phyloP scores from a whole-genome alignment of 495 filamentous ascomycete genomes.

The Neurospora sp. region DNA sequence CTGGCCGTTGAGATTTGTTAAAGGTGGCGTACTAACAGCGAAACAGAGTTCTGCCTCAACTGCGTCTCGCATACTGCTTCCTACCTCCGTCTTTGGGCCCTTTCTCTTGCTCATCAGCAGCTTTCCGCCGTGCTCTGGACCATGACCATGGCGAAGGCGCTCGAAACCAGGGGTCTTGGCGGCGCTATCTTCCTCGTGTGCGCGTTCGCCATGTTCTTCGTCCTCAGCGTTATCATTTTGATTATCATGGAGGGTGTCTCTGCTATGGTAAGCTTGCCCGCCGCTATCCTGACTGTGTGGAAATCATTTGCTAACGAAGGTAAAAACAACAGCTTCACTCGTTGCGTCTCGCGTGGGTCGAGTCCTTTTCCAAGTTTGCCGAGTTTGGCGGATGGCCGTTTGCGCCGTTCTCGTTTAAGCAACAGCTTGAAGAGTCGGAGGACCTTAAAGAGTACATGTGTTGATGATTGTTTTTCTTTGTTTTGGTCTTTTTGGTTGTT shows the following conservation, averaged over 20 bases:
- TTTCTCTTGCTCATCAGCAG: conserved; percentile 96
- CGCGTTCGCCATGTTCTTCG: conserved; percentile 81
- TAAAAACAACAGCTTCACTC: conserved; percentile 56
- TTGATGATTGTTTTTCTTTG: conserved; percentile 8
- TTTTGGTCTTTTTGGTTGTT: not conserved
- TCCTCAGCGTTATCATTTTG: conserved; percentile 67
- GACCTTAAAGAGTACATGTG: conserved; percentile 37
- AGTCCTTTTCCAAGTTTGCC: conserved; percentile 99
- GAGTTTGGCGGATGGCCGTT: conserved; percentile 90
- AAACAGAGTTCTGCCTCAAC: conserved; percentile 90
- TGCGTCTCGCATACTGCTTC: conserved; percentile 98
- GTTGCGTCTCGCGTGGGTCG: conserved; percentile 94
- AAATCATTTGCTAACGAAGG: not conserved
- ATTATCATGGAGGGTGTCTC: conserved; percentile 46
- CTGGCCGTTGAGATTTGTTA: no score
- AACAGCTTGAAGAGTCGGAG: conserved; percentile 76
- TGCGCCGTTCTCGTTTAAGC: conserved; percentile 83
- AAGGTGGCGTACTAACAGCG: not conserved
- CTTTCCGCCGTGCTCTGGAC: conserved; percentile 91
- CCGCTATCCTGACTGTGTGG: not conserved
- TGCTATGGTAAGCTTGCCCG: conserved; percentile 33
- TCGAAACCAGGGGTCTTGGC: conserved; percentile 51
- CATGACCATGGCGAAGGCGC: conserved; percentile 80
- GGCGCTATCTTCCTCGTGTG: conserved; percentile 73
- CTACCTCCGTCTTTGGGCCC: conserved; percentile 95